phyloP scores from a whole-genome alignment of 2,329 filamentous ascomycete species.

The Aspergillus pseudoterreus region DNA sequence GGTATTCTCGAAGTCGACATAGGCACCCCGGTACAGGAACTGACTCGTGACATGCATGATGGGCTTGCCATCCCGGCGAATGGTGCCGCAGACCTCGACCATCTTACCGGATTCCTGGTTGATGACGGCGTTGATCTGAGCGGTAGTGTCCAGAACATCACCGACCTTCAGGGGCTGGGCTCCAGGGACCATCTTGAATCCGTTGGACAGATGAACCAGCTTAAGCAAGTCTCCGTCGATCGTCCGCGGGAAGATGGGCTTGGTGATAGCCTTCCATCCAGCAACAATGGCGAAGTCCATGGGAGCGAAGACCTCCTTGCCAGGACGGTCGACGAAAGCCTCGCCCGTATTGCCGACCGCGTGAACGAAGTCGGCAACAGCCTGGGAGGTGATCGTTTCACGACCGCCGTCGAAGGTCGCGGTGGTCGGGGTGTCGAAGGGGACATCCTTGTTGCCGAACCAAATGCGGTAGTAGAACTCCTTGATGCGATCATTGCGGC shows the following conservation, averaged over 20 bases:
- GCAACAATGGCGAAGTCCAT: conserved; percentile 99
- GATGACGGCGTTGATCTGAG: conserved; percentile 94
- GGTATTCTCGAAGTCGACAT: conserved; percentile 94
- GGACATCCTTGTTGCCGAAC: conserved; percentile 83
- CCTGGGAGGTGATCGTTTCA: conserved; percentile 81
- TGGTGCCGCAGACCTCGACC: conserved; percentile 99
- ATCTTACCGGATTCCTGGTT: conserved; percentile 99
- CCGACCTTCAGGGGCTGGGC: conserved; percentile 94
- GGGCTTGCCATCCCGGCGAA: conserved; percentile 73
- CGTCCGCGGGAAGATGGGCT: conserved; percentile 94
- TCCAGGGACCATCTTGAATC: conserved; percentile 96
- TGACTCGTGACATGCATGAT: conserved; percentile 99
- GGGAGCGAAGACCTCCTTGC: conserved; percentile 88
- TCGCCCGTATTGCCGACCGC: conserved; percentile 97
- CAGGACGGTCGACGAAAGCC: conserved; percentile 91
- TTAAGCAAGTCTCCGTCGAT: conserved; percentile 96
- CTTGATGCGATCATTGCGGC: conserved; percentile 96
- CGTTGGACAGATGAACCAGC: conserved; percentile 93
- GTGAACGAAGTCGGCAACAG: conserved; percentile 98
- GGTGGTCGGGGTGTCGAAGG: conserved; percentile 80
- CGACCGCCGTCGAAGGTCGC: conserved; percentile 87
- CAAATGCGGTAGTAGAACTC: conserved; percentile 98
- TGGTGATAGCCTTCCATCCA: conserved; percentile 98
- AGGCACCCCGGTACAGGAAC: conserved; percentile 91
- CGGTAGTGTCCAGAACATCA: conserved; percentile 86